These are phyloP conservation scores for Lactuca sativa DNA, from an alignment of 129 eudicot species.

Conservation along the genomic window DNA sequence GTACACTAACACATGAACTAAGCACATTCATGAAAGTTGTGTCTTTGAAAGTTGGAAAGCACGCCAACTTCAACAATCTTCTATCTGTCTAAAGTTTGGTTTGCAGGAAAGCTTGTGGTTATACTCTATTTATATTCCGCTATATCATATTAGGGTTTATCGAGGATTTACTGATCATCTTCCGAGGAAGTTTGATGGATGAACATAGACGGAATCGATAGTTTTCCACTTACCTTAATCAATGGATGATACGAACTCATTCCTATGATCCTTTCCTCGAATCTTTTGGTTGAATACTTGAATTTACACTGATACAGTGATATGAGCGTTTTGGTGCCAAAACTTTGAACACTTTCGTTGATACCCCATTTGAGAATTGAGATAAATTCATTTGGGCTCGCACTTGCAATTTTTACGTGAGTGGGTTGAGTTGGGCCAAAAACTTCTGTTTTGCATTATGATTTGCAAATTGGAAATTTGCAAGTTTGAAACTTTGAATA, in stretches of 20 bases:
- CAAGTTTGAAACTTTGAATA: too few relatives aligned
- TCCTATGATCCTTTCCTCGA: not conserved
- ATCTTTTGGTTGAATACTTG: not conserved
- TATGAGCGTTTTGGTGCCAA: conserved; percentile 26
- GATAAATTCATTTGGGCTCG: conserved; percentile 1
- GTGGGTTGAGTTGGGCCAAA: conserved; percentile 4
- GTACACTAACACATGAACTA: too few relatives aligned
- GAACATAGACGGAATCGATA: conserved; percentile 55
- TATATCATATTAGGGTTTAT: conserved; percentile 20
- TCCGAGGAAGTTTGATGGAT: conserved; percentile 36
- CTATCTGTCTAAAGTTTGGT: too few relatives aligned
- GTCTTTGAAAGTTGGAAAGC: too few relatives aligned
- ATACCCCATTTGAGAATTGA: not conserved
- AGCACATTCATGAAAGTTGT: too few relatives aligned
- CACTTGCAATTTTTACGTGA: not conserved
- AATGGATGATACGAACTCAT: conserved; percentile 45
- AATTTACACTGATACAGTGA: too few relatives aligned
- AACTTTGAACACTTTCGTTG: not conserved
- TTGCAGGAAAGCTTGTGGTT: too few relatives aligned
- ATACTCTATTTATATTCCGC: too few relatives aligned
- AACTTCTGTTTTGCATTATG: not conserved
- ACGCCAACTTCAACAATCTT: too few relatives aligned
- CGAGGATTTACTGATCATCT: conserved; percentile 34
- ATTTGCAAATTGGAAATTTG: too few relatives aligned
- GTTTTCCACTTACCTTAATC: conserved; percentile 65